Evolutionary conservation across 805 yeast genomes (phyloP), one percentile per base, ranked within the genome.

Genomic region (Lipomyces sp.): DNA sequence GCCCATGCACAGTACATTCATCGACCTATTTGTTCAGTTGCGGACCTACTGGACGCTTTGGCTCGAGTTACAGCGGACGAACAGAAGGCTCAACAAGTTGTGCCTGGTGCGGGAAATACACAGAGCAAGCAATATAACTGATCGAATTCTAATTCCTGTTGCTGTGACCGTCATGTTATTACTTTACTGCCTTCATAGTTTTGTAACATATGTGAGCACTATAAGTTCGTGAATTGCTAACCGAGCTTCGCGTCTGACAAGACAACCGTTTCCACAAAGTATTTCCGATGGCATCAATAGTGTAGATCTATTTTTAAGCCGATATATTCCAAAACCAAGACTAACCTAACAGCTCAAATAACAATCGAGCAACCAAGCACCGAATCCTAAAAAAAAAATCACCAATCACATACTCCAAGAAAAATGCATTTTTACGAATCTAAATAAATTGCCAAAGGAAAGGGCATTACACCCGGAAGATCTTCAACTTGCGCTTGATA

Each of bases 1-100:
- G 71, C 70, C 6, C 70, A 68, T 30, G 71, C 71, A 4, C 51
- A 32, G 18, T 63, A 68, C 34, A 32, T 68, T 5, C 71, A 66
- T n/a, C 59, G 64, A 42, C 62, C 57, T 24, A 29, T 13, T 3
- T 58, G 69, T 61, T 35, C 15, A 4, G 53, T 67, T 24, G 34
- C 50, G 4, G 69, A 62, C 30, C 18, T 67, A 3, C 54, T 67
- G n/a, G 64, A 53, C n/a, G 69, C 70, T 10, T 56, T 67, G 37
- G 53, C 42, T 3, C 32, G 29, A 13, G 45, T 39, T 10, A 59
- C 57, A 18, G 30, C 15, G 15, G 66, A 66, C 10, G 62, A 62
- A 13, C 54, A 35, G 13, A n/a, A 13, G 8, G 39, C 59, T 11
- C 34, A 57, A 24, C 11, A 5, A 10, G 42, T 24, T 55, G 45